Evolutionary conservation across 345 rosid species (phyloP), one percentile per base, ranked within the genome.

Genomic region (Nasturtium officinale): DNA sequence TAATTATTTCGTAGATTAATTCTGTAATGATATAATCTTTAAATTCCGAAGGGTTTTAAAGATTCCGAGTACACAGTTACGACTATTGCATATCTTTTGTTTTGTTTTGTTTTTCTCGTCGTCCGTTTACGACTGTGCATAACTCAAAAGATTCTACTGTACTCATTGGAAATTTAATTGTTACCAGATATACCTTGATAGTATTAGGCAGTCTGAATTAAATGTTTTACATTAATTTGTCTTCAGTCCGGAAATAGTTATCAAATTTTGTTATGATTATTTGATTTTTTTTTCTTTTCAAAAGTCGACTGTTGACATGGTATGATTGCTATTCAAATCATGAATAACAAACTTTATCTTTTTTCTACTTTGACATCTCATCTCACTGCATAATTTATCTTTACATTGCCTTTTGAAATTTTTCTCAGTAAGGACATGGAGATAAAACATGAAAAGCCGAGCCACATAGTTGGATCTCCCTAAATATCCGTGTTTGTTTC

Each of bases 401-500:
- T 16, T 33, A 21, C 42, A n/a, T n/a, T 21, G 17, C 13, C 52
- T 66, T 58, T 57, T 38, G 26, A 65, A 65, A 0, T 1, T 23
- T 23, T 54, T 53, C 3, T 2, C 55, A 64, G 16, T 18, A 54
- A 35, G 23, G 60, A 29, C 37, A 47, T 37, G 40, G 30, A 65
- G 61, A 77, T 47, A 65, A 50, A 58, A 71, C 80, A 65, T 71
- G 77, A 64, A 77, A 77, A 77, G 80, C 4, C 76, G 80, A 77
- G 80, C 80, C 80, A 54, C 68, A 50, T 58, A 51, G 28, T 77
- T 65, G 58, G 63, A 59, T 77, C 77, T 71, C 80, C 77, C 80
- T 71, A 59, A 71, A 71, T 71, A 77, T 77, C 76, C 73, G 80
- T 71, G 80, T 77, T 65, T 71, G 33, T 71, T 77, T 77, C 51